Percentiles rank a stretch among this genome's conserved stretches.
These are phyloP conservation scores for Carpinus viminea DNA, from an alignment of 306 rosid genomes.

Conservation along the genomic window DNA sequence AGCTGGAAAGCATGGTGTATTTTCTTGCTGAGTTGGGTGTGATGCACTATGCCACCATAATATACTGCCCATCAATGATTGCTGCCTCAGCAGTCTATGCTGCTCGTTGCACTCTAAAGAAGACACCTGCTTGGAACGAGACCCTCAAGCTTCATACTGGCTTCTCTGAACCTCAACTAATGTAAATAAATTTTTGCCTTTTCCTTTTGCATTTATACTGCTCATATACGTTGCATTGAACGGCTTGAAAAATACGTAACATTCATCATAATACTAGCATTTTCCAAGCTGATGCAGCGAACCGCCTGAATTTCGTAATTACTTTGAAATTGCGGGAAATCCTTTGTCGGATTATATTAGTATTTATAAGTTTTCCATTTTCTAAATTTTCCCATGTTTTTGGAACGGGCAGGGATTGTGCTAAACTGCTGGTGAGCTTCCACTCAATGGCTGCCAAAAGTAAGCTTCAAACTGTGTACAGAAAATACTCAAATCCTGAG, in stretches of 20 bases:
- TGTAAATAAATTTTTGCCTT: conserved; percentile 25
- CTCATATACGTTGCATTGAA: background rate
- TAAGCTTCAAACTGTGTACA: conserved; percentile 58
- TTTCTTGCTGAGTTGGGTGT: conserved; percentile 73
- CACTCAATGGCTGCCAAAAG: conserved; percentile 44
- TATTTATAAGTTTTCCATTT: background rate
- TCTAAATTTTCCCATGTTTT: background rate
- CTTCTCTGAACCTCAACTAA: conserved; percentile 59
- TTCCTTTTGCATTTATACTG: background rate
- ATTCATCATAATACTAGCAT: too few relatives aligned
- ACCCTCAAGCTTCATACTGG: conserved; percentile 72
- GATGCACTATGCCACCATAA: conserved; percentile 63
- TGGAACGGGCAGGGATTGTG: conserved; percentile 58
- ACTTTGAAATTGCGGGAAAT: too few relatives aligned
- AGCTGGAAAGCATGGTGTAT: conserved; percentile 66
- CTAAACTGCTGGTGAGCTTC: conserved; percentile 47
- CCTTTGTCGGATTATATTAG: too few relatives aligned
- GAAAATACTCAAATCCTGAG: conserved; percentile 53
- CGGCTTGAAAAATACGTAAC: too few relatives aligned
- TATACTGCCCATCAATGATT: conserved; percentile 77
- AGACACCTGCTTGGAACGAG: conserved; percentile 67
- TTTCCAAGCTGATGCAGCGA: too few relatives aligned
- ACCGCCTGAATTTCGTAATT: too few relatives aligned
- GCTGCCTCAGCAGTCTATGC: conserved; percentile 92
- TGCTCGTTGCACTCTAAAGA: conserved; percentile 70